Base-by-base conservation (phyloP, 2,329 filamentous ascomycete genomes). In the Colletotrichum orbiculare region DNA sequence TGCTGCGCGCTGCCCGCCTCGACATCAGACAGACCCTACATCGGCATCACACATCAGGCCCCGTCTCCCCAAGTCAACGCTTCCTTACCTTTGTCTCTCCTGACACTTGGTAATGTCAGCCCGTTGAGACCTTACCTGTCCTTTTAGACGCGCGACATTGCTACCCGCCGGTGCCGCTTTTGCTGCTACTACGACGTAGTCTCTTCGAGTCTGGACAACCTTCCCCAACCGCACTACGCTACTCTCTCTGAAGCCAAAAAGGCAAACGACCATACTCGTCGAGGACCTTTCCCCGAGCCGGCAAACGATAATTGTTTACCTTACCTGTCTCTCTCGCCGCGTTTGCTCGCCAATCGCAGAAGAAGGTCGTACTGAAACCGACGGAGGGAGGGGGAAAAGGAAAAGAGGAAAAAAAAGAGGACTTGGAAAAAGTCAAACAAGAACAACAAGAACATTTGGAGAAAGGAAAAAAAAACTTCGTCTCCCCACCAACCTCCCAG, bases 21-120 rank as follows among this genome's bases (percentile, higher is more conserved):
- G 54, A 66, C 59, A 66, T 66, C 64, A 64, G 64, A 66, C 64
- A 66, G 64, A 66, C 53, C 60, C 64, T 63, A 64, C 54, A 42
- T 54, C 60, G 60, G 43, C 60, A 59, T 66, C 64, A 59, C 53
- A 64, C 59, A 64, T 64, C 45, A 59, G 60, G 62, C 64, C 43
- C 64, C 45, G 60, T 62, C 59, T 33, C 48, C 56, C 60, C 59
- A 63, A 66, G 64, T 64, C 64, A 57, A 64, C 64, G 64, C 64
- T 64, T 47, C 64, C 64, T 64, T 66, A 66, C 64, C 64, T 66
- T 66, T 48, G 25, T 66, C 53, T 66, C 34, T 49, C 61, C 46
- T 64, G 61, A 46, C 50, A 50, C 42, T n/a, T 64, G 15, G 15
- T 37, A 11, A 61, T 33, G 50, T 39, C 47, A 49, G 47, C 58